Evolutionary conservation across 306 rosid genomes (phyloP).

Genomic region (Alnus glutinosa): DNA sequence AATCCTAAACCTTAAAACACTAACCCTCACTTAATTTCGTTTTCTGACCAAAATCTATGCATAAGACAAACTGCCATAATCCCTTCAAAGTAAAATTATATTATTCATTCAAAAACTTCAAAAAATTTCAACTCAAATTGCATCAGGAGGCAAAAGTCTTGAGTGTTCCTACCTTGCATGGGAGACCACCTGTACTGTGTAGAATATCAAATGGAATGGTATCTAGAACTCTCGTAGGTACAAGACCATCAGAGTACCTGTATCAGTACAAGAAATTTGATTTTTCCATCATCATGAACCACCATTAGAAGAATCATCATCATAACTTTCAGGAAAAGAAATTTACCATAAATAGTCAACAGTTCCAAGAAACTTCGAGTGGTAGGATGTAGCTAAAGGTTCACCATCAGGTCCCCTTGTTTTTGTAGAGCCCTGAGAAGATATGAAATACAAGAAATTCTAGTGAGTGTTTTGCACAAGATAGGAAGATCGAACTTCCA

Average conservation of each 20-base stretch:
- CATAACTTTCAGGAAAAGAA: slow-evolving; percentile 15
- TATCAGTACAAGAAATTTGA: slow-evolving; percentile 23
- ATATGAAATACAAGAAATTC: slow-evolving; percentile 15
- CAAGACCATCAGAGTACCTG: slow-evolving; percentile 73
- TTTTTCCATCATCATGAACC: slow-evolving; percentile 6
- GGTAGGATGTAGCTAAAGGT: slow-evolving; percentile 86
- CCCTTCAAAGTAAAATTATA: slow-evolving; percentile 8
- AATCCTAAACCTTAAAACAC: neutral
- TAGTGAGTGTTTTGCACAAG: neutral
- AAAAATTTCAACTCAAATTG: slow-evolving; percentile 1
- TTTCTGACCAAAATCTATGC: neutral
- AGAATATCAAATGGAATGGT: slow-evolving; percentile 66
- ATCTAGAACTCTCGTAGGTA: slow-evolving; percentile 75
- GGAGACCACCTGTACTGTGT: slow-evolving; percentile 69
- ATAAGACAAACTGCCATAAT: slow-evolving; percentile 1
- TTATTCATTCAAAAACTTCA: neutral
- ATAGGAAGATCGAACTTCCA: neutral
- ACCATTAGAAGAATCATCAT: slow-evolving; percentile 19
- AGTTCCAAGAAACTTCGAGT: slow-evolving; percentile 87
- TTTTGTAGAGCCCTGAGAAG: slow-evolving; percentile 56
- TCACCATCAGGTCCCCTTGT: slow-evolving; percentile 72
- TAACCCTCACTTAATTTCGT: slow-evolving; percentile 1
- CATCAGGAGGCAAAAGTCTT: neutral
- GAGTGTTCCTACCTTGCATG: slow-evolving; percentile 67
- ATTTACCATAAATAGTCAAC: slow-evolving; percentile 90